Base-by-base conservation (phyloP, 2,329 filamentous ascomycete species). In the Pseudocercospora musae region DNA sequence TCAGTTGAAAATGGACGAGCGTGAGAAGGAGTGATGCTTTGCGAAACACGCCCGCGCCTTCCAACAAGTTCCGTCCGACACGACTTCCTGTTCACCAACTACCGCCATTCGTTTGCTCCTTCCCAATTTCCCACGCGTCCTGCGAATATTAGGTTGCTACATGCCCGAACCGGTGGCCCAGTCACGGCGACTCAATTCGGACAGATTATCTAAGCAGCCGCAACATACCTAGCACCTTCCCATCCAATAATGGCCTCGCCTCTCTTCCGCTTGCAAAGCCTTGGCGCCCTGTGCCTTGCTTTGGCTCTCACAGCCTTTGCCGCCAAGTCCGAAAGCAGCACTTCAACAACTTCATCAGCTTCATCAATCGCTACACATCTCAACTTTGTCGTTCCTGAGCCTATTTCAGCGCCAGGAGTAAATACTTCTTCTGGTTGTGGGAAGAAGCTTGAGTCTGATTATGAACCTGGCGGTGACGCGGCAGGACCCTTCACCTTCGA, bases 341-440 rank as follows among this genome's bases (percentile, higher is more conserved):
- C 33, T 4, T 37, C 33, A 5, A 37, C 33, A 37, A 37, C 33
- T n/a, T 37, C 37, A 18, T 40, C 37, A 18, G 37, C 37, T 8
- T 40, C 37, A 6, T 40, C 37, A 40, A n/a, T 40, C 15, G 37
- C 37, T n/a, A 40, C 37, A 13, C 4, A 40, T 15, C 6, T 40
- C 15, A 40, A 6, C 13, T 40, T 40, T 6, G n/a, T n/a, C 4
- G 37, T 40, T 40, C 37, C 37, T 13, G 37, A 40, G 37, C 37
- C 37, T 40, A 40, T 40, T 18, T 40, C 37, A 40, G 37, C 37
- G 13, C 37, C 37, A 40, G 37, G 37, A 3, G 37, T 40, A 8
- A 62, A 62, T 44, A 57, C 57, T 29, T 60, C 61, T 7, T 50
- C 42, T 2, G 57, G 57, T 10, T 60, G 57, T 42, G 61, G 57